Percentiles rank a stretch among this genome's conserved stretches.
Evolutionary conservation across 176 grass and related monocot genomes (phyloP).

Genomic region (Oryza rufipogon): DNA sequence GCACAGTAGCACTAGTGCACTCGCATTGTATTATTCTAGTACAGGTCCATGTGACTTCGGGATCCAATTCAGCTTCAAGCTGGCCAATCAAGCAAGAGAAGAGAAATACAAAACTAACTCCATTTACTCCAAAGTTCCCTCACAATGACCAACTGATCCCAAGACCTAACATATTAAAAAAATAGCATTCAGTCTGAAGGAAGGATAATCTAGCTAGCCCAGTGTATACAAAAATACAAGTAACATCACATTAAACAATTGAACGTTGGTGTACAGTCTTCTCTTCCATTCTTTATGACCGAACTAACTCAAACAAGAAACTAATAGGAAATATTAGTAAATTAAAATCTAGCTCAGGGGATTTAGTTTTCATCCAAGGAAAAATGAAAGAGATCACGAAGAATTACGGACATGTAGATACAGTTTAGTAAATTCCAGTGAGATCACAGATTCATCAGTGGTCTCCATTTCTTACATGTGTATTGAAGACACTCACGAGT

Average conservation of each 20-base stretch:
- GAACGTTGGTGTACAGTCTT: not conserved
- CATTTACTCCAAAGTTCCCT: not conserved
- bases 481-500: no score
- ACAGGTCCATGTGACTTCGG: not conserved
- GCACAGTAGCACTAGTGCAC: not conserved
- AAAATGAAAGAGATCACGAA: not conserved
- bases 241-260: not conserved
- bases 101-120: not conserved
- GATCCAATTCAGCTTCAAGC: conserved; percentile 5
- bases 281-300: not conserved
- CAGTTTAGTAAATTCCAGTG: no score
- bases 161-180: not conserved
- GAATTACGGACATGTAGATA: no score
- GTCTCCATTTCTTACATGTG: no score
- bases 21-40: not conserved
- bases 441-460: no score
- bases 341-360: not conserved
- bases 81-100: not conserved
- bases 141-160: not conserved
- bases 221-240: not conserved
- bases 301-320: not conserved
- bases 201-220: not conserved
- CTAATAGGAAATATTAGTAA: not conserved
- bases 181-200: not conserved
- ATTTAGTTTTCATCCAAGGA: not conserved